Evolutionary conservation across 768 basidiomycete genomes (phyloP), one percentile per base, ranked within the genome.

Genomic region (Russula brevipes): DNA sequence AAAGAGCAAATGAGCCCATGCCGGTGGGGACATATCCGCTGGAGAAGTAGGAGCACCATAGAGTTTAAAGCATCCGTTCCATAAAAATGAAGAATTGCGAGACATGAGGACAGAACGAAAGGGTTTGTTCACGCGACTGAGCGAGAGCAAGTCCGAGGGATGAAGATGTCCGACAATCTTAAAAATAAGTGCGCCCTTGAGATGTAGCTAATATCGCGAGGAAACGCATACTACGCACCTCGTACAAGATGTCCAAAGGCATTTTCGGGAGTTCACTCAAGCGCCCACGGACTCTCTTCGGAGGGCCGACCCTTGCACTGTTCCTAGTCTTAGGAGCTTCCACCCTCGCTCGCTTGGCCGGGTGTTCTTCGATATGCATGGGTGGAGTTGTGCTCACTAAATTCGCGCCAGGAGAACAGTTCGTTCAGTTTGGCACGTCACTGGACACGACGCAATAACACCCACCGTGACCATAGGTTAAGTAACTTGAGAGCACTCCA

Each of bases 91-190:
- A n/a, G 69, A 60, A 16, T 36, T 50, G 0, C 60, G 58, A 11
- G 70, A 66, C 49, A 72, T 54, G 10, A 77, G 68, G 17, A 72
- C 59, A 4, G 30, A 35, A 16, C 76, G 74, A 35, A 76, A 69
- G 1, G 41, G 57, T 53, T 70, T 73, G 54, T 59, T 73, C 11
- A 72, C 72, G 35, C 74, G 71, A 14, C 68, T 60, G 5, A 77
- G 69, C 16, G 61, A 41, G 42, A 76, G 61, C 17, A 77, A 61
- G 63, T 76, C 76, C 14, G 64, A 45, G 10, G 76, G 76, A 8
- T 50, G 60, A 14, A 77, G 68, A 42, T 70, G 68, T 0, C 50
- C 46, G 33, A 72, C 70, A 33, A 77, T 72, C 76, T 74, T 19
- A 60, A 52, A 45, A 16, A 19, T 3, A 14, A 35, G n/a, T n/a